Percentiles rank a stretch among this genome's conserved stretches.
phyloP scores from a whole-genome alignment of 495 filamentous ascomycete species.

The Bathelium albidoporum region DNA sequence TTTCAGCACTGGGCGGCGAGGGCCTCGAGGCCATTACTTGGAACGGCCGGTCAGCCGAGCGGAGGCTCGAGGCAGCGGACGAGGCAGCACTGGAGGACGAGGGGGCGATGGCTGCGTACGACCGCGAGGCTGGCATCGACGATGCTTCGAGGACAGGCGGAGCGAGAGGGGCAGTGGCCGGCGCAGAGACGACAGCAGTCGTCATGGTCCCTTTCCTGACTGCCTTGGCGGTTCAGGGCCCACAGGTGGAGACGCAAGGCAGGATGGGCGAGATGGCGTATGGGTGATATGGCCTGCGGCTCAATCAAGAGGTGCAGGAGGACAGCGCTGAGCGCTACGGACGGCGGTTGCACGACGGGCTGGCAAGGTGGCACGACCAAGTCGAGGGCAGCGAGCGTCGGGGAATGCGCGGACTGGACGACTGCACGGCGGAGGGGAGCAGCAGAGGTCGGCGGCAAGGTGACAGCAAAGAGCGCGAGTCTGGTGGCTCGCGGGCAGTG shows the following conservation, averaged over 20 bases:
- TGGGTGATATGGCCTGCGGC: background rate
- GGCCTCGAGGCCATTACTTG: constrained; percentile 20
- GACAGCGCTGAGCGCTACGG: background rate
- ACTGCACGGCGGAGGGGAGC: background rate
- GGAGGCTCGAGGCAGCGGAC: constrained; percentile 17
- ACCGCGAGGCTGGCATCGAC: constrained; percentile 10
- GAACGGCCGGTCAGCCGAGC: background rate
- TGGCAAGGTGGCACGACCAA: background rate
- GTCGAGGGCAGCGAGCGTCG: background rate
- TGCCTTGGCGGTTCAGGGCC: background rate
- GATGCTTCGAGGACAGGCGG: background rate
- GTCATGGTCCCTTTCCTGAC: background rate
- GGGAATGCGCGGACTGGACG: background rate
- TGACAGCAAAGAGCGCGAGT: background rate
- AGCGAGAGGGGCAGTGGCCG: constrained; percentile 3
- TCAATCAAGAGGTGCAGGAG: constrained; percentile 3
- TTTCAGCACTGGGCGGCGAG: background rate
- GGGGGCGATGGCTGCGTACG: constrained; percentile 26
- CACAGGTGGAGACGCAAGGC: background rate
- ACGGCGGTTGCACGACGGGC: background rate
- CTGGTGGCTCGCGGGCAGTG: background rate
- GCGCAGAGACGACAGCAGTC: constrained; percentile 4
- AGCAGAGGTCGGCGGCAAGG: background rate
- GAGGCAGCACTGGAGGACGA: constrained; percentile 19
- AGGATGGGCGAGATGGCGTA: too few relatives aligned